phyloP scores from a whole-genome alignment of 208 protist species.

The Tritrichomonas foetus region DNA sequence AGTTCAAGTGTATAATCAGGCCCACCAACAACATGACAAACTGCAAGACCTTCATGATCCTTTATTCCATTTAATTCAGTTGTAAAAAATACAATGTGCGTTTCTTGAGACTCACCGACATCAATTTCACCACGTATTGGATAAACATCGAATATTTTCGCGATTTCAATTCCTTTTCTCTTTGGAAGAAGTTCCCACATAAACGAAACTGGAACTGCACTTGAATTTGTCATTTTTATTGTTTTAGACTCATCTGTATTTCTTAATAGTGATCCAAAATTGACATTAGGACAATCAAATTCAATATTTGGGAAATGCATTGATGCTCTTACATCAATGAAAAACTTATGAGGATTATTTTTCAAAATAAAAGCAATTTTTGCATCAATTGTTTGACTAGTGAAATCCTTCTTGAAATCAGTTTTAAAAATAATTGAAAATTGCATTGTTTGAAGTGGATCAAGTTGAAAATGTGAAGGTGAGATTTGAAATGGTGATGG shows the following conservation, averaged over 20 bases:
- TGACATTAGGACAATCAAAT: background rate
- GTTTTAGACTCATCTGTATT: constrained; percentile 15
- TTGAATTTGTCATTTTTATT: background rate
- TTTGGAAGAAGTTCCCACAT: background rate
- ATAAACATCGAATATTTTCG: constrained; percentile 26
- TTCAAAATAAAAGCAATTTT: background rate
- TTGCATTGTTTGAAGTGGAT: background rate
- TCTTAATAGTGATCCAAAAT: background rate
- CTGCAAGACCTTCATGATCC: background rate
- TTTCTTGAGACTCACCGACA: too few relatives aligned
- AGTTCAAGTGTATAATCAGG: background rate
- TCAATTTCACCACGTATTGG: background rate
- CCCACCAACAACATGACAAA: background rate
- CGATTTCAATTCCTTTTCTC: background rate
- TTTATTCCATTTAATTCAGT: background rate
- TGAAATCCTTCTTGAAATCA: background rate
- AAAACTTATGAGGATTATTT: background rate
- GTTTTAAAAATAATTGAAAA: background rate
- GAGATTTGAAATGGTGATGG: background rate
- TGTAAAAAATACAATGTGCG: background rate
- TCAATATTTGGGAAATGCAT: background rate
- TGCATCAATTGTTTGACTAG: background rate
- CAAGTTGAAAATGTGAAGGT: background rate
- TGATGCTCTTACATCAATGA: background rate
- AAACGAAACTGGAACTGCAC: background rate